Evolutionary conservation across 768 basidiomycete genomes (phyloP).

Genomic region (Phaeotremella skinneri): DNA sequence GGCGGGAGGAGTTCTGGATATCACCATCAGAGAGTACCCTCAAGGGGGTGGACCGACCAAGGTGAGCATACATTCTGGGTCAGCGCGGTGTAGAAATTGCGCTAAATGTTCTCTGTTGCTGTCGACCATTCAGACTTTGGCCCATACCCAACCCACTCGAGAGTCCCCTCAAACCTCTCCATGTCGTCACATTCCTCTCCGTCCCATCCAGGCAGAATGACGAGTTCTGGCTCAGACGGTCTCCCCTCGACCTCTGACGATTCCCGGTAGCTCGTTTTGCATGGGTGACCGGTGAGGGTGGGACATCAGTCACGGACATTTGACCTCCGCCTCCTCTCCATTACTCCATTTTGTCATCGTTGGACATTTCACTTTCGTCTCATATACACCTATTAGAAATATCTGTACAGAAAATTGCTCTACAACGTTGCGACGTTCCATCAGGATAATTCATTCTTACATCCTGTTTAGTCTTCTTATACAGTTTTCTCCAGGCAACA

Average conservation of each 20-base stretch:
- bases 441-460: neutral
- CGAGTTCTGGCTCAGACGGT: neutral
- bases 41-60: neutral
- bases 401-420: too few relatives aligned
- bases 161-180: slow-evolving; percentile 7
- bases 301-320: too few relatives aligned
- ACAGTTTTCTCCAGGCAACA: too few relatives aligned
- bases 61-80: too few relatives aligned
- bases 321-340: too few relatives aligned
- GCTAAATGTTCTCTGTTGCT: neutral
- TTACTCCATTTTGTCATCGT: neutral
- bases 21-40: neutral
- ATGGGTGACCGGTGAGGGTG: too few relatives aligned
- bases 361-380: neutral
- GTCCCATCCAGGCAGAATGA: neutral
- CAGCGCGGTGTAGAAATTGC: neutral
- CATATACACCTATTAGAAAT: neutral
- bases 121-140: neutral
- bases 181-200: slow-evolving; percentile 1
- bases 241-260: too few relatives aligned
- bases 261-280: too few relatives aligned
- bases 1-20: neutral
- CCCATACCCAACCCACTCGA: slow-evolving; percentile 3
- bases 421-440: too few relatives aligned
- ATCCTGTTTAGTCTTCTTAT: too few relatives aligned